Evolutionary conservation across 257 asterid genomes (phyloP).

Genomic region (Solanum piurae): DNA sequence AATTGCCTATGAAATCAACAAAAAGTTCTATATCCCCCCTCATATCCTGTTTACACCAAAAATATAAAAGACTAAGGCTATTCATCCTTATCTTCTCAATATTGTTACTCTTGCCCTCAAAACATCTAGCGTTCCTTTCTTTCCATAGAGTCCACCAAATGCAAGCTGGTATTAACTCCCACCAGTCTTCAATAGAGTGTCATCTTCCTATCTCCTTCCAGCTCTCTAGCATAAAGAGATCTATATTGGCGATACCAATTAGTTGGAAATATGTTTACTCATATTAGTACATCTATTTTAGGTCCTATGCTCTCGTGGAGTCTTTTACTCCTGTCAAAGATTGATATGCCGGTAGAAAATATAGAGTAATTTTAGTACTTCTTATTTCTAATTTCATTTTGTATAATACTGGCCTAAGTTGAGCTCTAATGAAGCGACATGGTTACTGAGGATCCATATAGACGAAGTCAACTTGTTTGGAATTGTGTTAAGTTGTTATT

Average conservation of each 20-base stretch:
- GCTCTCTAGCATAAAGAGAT: background rate
- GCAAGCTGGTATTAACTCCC: too few relatives aligned
- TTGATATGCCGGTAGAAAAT: background rate
- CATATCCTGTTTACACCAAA: too few relatives aligned
- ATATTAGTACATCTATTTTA: background rate
- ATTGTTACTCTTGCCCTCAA: too few relatives aligned
- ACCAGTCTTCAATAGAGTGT: too few relatives aligned
- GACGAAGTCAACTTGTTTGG: background rate
- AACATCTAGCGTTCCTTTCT: too few relatives aligned
- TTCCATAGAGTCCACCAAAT: too few relatives aligned
- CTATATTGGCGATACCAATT: background rate
- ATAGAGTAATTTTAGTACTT: background rate
- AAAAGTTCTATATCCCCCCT: too few relatives aligned
- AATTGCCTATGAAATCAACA: too few relatives aligned
- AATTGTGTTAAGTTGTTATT: background rate
- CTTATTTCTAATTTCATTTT: background rate
- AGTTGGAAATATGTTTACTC: background rate
- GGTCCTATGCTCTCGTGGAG: background rate
- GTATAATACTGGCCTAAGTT: background rate
- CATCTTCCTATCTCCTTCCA: too few relatives aligned
- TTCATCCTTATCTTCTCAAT: too few relatives aligned
- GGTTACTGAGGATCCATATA: background rate
- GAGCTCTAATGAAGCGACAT: background rate
- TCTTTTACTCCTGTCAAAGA: background rate
- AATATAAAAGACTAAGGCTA: too few relatives aligned